Percentiles rank a stretch among this genome's conserved stretches.
phyloP scores from a whole-genome alignment of 768 basidiomycete species.

The Suillus clintonianus region DNA sequence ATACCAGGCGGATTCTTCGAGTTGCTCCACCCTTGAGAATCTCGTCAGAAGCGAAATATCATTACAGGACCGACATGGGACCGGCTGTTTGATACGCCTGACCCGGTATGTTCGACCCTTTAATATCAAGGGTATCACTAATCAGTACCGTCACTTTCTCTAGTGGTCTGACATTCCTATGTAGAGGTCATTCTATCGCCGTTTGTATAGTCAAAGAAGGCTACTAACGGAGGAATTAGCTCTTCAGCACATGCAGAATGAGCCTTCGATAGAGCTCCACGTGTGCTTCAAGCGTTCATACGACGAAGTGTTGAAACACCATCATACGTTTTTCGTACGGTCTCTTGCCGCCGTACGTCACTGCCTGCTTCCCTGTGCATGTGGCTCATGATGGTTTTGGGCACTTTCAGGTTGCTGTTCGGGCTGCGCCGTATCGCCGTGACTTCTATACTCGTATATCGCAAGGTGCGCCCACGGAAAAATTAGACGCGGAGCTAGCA shows the following conservation, averaged over 20 bases:
- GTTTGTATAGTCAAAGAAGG: not conserved
- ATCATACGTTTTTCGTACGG: slow-evolving; percentile 68
- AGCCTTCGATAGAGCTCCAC: slow-evolving; percentile 54
- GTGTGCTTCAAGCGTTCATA: slow-evolving; percentile 73
- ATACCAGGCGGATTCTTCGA: slow-evolving; percentile 43
- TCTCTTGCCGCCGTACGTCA: slow-evolving; percentile 40
- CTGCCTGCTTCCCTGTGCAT: not conserved
- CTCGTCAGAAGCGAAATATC: slow-evolving; percentile 55
- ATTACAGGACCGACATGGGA: slow-evolving; percentile 49
- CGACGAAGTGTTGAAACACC: slow-evolving; percentile 64
- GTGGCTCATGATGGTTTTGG: not conserved
- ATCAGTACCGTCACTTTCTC: slow-evolving; percentile 4
- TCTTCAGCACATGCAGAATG: slow-evolving; percentile 62
- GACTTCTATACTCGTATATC: slow-evolving; percentile 66
- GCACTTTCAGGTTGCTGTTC: slow-evolving; percentile 52
- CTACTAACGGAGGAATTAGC: slow-evolving; percentile 32
- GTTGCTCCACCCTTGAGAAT: slow-evolving; percentile 59
- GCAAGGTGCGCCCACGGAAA: slow-evolving; percentile 63
- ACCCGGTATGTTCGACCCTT: slow-evolving; percentile 51
- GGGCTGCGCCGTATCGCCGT: slow-evolving; percentile 60
- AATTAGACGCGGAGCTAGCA: slow-evolving; percentile 55
- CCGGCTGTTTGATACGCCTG: slow-evolving; percentile 64
- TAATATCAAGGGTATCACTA: slow-evolving; percentile 9
- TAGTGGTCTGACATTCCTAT: slow-evolving; percentile 71
- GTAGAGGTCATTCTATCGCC: slow-evolving; percentile 30